Base-by-base conservation (phyloP, 1,284 basidiomycete species). In the Xerocomus nothofagi region DNA sequence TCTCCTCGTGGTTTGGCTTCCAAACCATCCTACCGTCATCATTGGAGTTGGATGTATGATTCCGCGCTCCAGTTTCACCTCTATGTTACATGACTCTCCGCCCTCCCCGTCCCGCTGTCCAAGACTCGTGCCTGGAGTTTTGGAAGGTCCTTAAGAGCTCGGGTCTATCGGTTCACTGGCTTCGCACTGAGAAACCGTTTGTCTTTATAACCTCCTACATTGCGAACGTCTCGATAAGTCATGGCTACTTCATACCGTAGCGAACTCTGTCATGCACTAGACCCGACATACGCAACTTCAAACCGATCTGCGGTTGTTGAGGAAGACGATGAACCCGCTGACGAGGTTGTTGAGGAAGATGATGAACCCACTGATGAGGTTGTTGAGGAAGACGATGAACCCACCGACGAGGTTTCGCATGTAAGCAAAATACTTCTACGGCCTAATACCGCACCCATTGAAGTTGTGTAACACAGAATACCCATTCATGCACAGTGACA, bases 221-320 rank as follows among this genome's bases (percentile, higher is more conserved):
- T 4, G 15, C n/a, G 10, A 20, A 12, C 9, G 3, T 32, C 10
- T 2, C n/a, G 18, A 15, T 10, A 10, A 27, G 26, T 0, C 8
- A 58, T 58, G 55, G 4, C 6, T 24, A 1, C 6, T 0, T 11
- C 10, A 0, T 61, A 57, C 6, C 1, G 0, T 8, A 56, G 47
- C 1, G 15, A 58, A 4, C 1, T 61, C 8, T 32, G 14, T 0
- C 1, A 43, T 2, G 59, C 59, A 0, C 18, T 61, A 1, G 39
- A 37, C 15, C 10, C 12, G 3, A 5, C 9, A 5, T 11, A 10
- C 8, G 4, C 2, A 4, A 20, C 17, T 14, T 24, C 17, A 1
- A 29, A 2, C 3, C 20, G 3, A 2, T n/a, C n/a, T n/a, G n/a
- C n/a, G n/a, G n/a, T n/a, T 27, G 26, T 27, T 18, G 26, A 47